Conservation (phyloP, 202 grass and related monocot genomes). For the Zoysia matrella region DNA sequence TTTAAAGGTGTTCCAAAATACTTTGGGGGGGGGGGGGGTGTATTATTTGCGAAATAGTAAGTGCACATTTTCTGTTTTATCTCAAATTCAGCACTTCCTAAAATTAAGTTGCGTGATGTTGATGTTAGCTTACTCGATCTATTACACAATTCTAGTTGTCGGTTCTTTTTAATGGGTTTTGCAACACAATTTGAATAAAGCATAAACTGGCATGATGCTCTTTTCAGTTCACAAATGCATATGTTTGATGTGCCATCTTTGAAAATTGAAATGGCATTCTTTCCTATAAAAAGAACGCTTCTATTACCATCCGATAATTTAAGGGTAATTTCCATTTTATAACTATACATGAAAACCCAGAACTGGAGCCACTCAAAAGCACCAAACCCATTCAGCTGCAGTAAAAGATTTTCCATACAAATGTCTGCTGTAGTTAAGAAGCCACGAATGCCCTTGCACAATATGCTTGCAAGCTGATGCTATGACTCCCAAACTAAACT, state of each 20-base stretch:
- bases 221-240: not conserved
- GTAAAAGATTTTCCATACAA: not conserved
- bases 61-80: too few relatives aligned
- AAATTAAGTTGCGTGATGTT: too few relatives aligned
- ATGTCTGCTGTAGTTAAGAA: not conserved
- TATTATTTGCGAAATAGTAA: too few relatives aligned
- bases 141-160: too few relatives aligned
- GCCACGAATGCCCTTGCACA: not conserved
- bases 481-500: too few relatives aligned
- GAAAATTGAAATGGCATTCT: not conserved
- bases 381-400: conserved; percentile 4
- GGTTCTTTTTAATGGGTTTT: too few relatives aligned
- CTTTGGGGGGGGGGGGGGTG: too few relatives aligned
- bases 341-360: not conserved
- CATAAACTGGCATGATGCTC: not conserved
- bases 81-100: too few relatives aligned
- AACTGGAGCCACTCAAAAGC: not conserved
- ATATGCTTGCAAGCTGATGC: too few relatives aligned
- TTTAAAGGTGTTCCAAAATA: too few relatives aligned
- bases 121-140: too few relatives aligned
- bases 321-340: not conserved
- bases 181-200: not conserved
- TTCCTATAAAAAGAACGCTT: not conserved
- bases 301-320: not conserved
- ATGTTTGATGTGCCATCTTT: not conserved